Percentiles rank a stretch among this genome's conserved stretches.
These are phyloP conservation scores for Fusarium longipes DNA, from an alignment of 2,329 filamentous ascomycete genomes.

Conservation along the genomic window DNA sequence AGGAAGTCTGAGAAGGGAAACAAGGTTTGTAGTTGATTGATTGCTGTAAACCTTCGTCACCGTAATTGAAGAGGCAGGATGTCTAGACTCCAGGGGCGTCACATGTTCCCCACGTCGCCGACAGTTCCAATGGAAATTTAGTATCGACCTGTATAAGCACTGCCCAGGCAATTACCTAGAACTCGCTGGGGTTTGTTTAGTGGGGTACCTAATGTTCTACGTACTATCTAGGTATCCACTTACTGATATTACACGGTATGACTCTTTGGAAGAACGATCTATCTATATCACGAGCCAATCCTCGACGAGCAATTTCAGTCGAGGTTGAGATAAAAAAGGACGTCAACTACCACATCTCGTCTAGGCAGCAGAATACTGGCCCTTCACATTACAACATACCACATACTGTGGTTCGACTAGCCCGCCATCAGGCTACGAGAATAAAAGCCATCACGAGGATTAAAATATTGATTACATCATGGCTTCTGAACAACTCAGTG, in stretches of 20 bases:
- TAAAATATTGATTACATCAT: conserved; percentile 42
- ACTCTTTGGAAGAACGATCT: conserved; percentile 30
- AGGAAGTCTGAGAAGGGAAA: conserved; percentile 24
- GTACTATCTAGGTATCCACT: no score
- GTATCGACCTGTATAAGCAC: conserved; percentile 18
- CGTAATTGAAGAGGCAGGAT: conserved; percentile 20
- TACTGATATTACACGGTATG: conserved; percentile 33
- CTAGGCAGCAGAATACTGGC: conserved; percentile 30
- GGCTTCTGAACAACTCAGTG: conserved; percentile 51
- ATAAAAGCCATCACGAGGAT: background rate
- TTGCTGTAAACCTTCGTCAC: conserved; percentile 32
- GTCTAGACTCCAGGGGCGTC: conserved; percentile 34
- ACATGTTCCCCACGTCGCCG: conserved; percentile 46
- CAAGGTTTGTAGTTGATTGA: conserved; percentile 25
- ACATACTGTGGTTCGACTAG: background rate
- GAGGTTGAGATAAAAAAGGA: conserved; percentile 31
- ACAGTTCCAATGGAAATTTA: conserved; percentile 37
- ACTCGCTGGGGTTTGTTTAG: conserved; percentile 35
- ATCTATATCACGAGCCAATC: conserved; percentile 35
- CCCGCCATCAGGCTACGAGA: background rate
- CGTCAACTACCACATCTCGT: conserved; percentile 4
- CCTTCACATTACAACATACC: background rate
- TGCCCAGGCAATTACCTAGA: no score
- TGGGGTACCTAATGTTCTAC: conserved; percentile 10
- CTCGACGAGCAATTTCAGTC: conserved; percentile 18